phyloP scores from a whole-genome alignment of 805 yeast species.

The Saccharomycopsis javanensis region DNA sequence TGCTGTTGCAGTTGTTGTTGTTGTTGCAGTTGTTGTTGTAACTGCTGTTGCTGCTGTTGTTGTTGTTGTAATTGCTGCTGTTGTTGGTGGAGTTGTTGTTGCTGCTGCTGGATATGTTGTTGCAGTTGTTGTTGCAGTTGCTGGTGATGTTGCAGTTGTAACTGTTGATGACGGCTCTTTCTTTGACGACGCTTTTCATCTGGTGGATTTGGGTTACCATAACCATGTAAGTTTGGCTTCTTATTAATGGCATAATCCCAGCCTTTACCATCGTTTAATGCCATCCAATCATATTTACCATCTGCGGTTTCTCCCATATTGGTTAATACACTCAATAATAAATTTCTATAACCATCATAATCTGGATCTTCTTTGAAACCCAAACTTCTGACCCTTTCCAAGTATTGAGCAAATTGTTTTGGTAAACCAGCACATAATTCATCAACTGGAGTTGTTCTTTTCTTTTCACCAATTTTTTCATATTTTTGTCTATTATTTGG shows the following conservation, averaged over 20 bases:
- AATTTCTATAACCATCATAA: constrained; percentile 72
- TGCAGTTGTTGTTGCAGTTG: constrained; percentile 13
- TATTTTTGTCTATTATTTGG: constrained; percentile 96
- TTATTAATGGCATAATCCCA: constrained; percentile 88
- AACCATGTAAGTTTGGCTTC: constrained; percentile 91
- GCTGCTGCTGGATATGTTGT: constrained; percentile 13
- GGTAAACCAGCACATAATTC: constrained; percentile 88
- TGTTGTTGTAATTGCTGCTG: constrained; percentile 4
- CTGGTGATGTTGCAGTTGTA: constrained; percentile 18
- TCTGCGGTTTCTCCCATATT: constrained; percentile 65
- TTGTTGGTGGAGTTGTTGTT: constrained; percentile 13
- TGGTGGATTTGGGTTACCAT: constrained; percentile 89
- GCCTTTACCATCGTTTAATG: constrained; percentile 86
- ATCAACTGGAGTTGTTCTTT: constrained; percentile 76
- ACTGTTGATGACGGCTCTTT: constrained; percentile 24
- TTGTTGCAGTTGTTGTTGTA: constrained; percentile 18
- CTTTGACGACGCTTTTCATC: constrained; percentile 41
- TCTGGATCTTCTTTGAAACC: constrained; percentile 93
- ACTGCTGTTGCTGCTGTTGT: constrained; percentile 2
- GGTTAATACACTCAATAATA: constrained; percentile 70
- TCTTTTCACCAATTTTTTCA: constrained; percentile 95
- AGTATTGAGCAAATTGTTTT: constrained; percentile 84
- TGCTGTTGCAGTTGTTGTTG: constrained; percentile 14
- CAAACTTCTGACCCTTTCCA: constrained; percentile 78
- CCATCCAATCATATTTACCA: constrained; percentile 97